Evolutionary conservation across 78 protist species (phyloP).

Genomic region (Protostelium mycophagum): DNA sequence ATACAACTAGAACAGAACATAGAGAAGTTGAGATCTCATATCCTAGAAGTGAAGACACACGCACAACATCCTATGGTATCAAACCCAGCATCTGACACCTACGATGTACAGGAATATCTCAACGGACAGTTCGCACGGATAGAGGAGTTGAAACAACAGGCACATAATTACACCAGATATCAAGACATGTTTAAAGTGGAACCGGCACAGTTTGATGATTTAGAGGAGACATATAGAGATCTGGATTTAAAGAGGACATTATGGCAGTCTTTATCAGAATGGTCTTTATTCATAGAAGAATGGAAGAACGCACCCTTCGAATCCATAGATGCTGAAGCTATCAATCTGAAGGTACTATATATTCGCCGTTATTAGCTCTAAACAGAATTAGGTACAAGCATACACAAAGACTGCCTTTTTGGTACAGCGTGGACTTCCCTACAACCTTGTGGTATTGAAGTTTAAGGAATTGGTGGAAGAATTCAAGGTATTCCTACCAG

Average conservation of each 20-base stretch:
- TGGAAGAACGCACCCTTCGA: conserved; percentile 16
- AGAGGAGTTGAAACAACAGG: not conserved
- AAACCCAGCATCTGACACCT: conserved; percentile 3
- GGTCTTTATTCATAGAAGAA: not conserved
- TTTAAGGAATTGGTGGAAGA: conserved; percentile 22
- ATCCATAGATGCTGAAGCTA: conserved; percentile 4
- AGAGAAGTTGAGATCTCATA: not conserved
- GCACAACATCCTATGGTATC: conserved; percentile 5
- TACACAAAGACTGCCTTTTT: not conserved
- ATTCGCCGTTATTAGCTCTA: no score
- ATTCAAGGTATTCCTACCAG: conserved; percentile 47
- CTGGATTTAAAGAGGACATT: conserved; percentile 6
- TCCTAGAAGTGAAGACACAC: not conserved
- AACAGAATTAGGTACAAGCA: no score
- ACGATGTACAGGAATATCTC: conserved; percentile 6
- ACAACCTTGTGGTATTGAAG: conserved; percentile 63
- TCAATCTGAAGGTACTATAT: not conserved
- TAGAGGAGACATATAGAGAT: conserved; percentile 7
- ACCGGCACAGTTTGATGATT: conserved; percentile 2
- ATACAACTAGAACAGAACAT: not conserved
- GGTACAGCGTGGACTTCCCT: not conserved
- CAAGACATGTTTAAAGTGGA: conserved; percentile 11
- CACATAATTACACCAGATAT: not conserved
- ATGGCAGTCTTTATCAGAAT: conserved; percentile 22
- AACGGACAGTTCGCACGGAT: not conserved